A percentile compares a stretch with the other conserved stretches of the same genome.
Evolutionary conservation across 306 rosid species (phyloP).

Genomic region (Senna siamea): DNA sequence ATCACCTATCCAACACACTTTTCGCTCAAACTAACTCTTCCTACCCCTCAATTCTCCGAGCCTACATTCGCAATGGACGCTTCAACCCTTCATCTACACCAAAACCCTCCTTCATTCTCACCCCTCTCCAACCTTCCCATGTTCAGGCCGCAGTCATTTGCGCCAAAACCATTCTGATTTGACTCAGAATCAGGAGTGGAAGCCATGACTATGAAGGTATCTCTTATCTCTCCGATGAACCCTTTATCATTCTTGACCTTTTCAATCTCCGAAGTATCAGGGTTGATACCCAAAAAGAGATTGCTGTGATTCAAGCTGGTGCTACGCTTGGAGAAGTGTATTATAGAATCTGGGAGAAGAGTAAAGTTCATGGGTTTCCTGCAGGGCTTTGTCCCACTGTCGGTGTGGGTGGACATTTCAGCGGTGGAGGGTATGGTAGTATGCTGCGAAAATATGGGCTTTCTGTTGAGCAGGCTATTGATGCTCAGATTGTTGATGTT

Average conservation of each 20-base stretch:
- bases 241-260: conserved; percentile 44
- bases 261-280: conserved; percentile 34
- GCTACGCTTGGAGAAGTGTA: conserved; percentile 50
- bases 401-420: conserved; percentile 51
- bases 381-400: conserved; percentile 55
- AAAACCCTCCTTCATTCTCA: conserved; percentile 45
- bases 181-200: conserved; percentile 49
- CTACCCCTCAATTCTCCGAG: conserved; percentile 38
- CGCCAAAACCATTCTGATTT: conserved; percentile 9
- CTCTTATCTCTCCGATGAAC: conserved; percentile 33
- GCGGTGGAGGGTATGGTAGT: conserved; percentile 50
- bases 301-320: conserved; percentile 36
- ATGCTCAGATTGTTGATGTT: conserved; percentile 45
- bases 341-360: conserved; percentile 44
- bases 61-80: conserved; percentile 52
- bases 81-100: conserved; percentile 41
- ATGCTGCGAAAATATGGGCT: conserved; percentile 46
- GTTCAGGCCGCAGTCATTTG: conserved; percentile 42
- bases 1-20: conserved; percentile 13
- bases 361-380: conserved; percentile 49
- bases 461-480: conserved; percentile 36
- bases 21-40: conserved; percentile 31
- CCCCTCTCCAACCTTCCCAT: conserved; percentile 34
- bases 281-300: conserved; percentile 33
- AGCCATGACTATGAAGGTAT: conserved; percentile 55